Percentiles rank a stretch among this genome's conserved stretches.
Evolutionary conservation across 148 eudicot species (phyloP).

Genomic region (Camellia japonica): DNA sequence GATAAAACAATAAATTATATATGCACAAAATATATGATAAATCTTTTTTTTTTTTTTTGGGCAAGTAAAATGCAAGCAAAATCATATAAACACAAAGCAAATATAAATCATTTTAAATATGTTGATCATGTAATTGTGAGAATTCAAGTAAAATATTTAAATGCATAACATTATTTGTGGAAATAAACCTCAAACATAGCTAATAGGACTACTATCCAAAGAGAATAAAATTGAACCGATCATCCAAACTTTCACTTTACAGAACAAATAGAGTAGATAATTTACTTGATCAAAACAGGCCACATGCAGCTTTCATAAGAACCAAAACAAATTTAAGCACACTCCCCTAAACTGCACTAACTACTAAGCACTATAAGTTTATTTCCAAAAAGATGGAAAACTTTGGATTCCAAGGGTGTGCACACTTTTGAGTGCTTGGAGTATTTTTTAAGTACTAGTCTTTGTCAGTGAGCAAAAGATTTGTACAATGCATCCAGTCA

Average conservation of each 20-base stretch:
- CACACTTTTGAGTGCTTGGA: no score
- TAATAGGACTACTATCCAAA: neutral
- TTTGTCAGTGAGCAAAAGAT: no score
- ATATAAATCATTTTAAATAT: neutral
- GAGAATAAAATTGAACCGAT: neutral
- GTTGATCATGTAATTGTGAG: neutral
- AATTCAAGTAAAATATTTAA: neutral
- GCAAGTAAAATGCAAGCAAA: no score
- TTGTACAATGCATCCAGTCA: no score
- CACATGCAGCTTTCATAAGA: neutral
- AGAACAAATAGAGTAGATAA: neutral
- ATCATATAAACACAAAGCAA: no score
- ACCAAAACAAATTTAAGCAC: neutral
- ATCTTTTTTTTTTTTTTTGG: no score
- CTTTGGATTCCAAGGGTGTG: no score
- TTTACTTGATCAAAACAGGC: neutral
- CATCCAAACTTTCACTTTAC: neutral
- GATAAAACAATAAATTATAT: neutral
- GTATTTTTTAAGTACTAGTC: no score
- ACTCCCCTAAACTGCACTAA: no score
- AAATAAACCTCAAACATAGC: neutral
- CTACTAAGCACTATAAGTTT: no score
- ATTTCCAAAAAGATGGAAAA: no score
- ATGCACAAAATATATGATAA: no score
- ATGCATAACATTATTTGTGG: neutral